phyloP scores from a whole-genome alignment of 2,329 filamentous ascomycete species.

The Neonectria punicea region DNA sequence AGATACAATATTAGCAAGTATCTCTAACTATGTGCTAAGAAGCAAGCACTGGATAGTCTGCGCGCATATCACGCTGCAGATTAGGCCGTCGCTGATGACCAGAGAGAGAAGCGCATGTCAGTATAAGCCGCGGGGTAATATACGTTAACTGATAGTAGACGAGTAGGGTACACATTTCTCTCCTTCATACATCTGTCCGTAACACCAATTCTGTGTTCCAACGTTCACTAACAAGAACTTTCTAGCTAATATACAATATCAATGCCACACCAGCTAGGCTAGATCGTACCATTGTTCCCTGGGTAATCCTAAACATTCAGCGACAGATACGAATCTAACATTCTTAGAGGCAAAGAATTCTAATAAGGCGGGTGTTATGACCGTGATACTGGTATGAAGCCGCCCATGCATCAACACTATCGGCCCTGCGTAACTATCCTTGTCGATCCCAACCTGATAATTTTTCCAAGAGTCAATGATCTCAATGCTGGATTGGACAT shows the following conservation, averaged over 20 bases:
- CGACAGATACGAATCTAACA: constrained; percentile 9
- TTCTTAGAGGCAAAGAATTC: constrained; percentile 7
- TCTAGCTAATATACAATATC: neutral
- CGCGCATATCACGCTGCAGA: no score
- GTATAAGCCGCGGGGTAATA: no score
- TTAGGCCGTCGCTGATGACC: no score
- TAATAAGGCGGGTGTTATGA: constrained; percentile 6
- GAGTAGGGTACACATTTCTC: no score
- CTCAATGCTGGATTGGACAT: constrained; percentile 6
- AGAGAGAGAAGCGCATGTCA: no score
- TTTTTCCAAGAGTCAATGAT: constrained; percentile 9
- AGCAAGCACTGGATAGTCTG: no score
- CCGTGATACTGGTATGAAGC: constrained; percentile 12
- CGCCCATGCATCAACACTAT: constrained; percentile 11
- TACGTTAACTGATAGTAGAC: no score
- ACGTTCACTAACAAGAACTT: neutral
- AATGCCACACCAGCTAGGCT: neutral
- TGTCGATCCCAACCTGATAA: neutral
- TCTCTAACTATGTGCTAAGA: neutral
- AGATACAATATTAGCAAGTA: neutral
- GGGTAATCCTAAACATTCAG: constrained; percentile 5
- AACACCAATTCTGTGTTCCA: neutral
- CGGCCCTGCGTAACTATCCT: constrained; percentile 5
- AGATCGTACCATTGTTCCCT: constrained; percentile 3
- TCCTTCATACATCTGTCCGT: neutral